These are phyloP conservation scores for Begonia loranthoides DNA, from an alignment of 306 rosid species.

Conservation along the genomic window DNA sequence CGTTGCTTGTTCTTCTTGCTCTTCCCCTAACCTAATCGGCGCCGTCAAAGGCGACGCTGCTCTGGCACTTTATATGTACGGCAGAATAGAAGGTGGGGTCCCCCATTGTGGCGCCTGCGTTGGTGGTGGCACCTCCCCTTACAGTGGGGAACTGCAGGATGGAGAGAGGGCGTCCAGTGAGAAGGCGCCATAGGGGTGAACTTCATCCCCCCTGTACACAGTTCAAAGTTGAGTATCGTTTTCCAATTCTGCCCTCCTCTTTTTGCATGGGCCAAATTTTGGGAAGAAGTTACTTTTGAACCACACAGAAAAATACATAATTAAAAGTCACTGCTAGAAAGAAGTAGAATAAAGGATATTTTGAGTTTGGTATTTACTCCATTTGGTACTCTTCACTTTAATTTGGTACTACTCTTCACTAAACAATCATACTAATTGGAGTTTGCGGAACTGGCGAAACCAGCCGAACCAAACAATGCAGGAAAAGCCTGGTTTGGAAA, in stretches of 20 bases:
- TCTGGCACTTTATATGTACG: constrained; percentile 9
- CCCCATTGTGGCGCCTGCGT: constrained; percentile 2
- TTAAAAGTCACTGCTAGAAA: too few species aligned
- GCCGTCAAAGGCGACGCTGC: constrained; percentile 4
- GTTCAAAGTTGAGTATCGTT: neutral
- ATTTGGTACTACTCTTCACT: too few species aligned
- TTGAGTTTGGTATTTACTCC: too few species aligned
- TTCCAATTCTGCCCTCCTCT: constrained; percentile 1
- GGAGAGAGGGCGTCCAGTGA: constrained; percentile 22
- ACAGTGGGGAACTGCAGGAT: constrained; percentile 6
- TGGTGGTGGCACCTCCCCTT: constrained; percentile 6
- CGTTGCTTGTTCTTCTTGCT: neutral
- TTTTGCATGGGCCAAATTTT: neutral
- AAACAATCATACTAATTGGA: too few species aligned
- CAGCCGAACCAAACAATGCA: too few species aligned
- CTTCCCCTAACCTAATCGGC: constrained; percentile 3
- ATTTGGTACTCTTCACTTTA: too few species aligned
- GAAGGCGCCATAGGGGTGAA: constrained; percentile 14
- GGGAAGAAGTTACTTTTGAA: too few species aligned
- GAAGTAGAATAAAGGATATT: too few species aligned
- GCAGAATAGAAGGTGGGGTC: neutral
- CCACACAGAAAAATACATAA: too few species aligned
- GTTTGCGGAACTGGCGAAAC: too few species aligned
- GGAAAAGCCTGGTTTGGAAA: too few species aligned
- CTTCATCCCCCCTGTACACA: constrained; percentile 7